Evolutionary conservation across 2,329 filamentous ascomycete species (phyloP).

Genomic region (Trichophyton equinum): DNA sequence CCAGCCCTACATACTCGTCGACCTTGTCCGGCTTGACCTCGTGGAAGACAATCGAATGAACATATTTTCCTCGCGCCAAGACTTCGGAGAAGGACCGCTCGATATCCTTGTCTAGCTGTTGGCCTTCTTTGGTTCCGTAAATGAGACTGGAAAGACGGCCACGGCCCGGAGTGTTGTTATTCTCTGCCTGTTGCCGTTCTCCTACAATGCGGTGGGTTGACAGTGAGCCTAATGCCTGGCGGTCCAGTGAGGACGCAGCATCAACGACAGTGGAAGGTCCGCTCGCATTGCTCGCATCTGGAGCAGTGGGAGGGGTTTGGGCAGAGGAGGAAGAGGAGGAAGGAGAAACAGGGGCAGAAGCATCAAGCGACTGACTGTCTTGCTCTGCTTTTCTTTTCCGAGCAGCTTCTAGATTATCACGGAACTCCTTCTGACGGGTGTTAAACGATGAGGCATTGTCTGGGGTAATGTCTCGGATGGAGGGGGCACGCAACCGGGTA

Average conservation of each 20-base stretch:
- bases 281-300: slow-evolving; percentile 35
- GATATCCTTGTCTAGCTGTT: slow-evolving; percentile 88
- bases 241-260: slow-evolving; percentile 29
- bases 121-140: slow-evolving; percentile 91
- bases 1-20: slow-evolving; percentile 82
- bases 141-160: slow-evolving; percentile 74
- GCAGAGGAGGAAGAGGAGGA: slow-evolving; percentile 26
- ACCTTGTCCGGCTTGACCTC: slow-evolving; percentile 91
- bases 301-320: slow-evolving; percentile 32
- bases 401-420: slow-evolving; percentile 63
- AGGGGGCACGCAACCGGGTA: slow-evolving; percentile 47
- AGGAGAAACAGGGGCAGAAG: slow-evolving; percentile 34
- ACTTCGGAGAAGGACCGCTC: slow-evolving; percentile 94
- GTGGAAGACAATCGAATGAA: slow-evolving; percentile 95
- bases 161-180: slow-evolving; percentile 45
- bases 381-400: slow-evolving; percentile 65
- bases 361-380: slow-evolving; percentile 61
- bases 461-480: slow-evolving; percentile 71
- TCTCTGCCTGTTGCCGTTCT: slow-evolving; percentile 41
- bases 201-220: slow-evolving; percentile 39
- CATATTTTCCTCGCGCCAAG: slow-evolving; percentile 89
- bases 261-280: slow-evolving; percentile 25
- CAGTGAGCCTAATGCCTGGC: slow-evolving; percentile 49
- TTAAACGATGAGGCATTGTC: slow-evolving; percentile 65
- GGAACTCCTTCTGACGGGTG: slow-evolving; percentile 71